Evolutionary conservation across 139 green algal species (phyloP).

Genomic region (Volvox africanus): DNA sequence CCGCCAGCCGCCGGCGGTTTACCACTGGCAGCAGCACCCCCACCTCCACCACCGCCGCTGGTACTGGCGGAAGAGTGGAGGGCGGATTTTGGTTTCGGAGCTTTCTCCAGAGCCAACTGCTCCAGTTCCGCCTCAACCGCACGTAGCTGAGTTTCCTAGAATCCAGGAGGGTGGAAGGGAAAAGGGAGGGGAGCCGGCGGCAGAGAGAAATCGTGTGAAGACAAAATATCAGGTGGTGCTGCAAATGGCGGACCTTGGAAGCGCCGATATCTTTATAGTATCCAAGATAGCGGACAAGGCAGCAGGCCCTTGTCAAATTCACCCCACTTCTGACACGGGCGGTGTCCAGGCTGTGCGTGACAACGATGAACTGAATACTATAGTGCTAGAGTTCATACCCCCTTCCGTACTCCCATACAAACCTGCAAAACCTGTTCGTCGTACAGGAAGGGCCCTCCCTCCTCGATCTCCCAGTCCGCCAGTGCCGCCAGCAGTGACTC

Average conservation of each 20-base stretch:
- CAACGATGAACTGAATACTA: too few relatives aligned
- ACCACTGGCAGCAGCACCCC: neutral
- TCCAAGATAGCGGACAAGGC: too few relatives aligned
- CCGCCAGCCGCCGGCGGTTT: neutral
- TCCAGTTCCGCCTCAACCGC: constrained; percentile 35
- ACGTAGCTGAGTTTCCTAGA: constrained; percentile 13
- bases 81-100: neutral
- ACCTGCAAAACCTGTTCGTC: constrained; percentile 57
- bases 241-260: too few relatives aligned
- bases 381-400: too few relatives aligned
- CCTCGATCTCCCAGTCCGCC: constrained; percentile 60
- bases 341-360: too few relatives aligned
- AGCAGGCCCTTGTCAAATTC: too few relatives aligned
- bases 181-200: neutral
- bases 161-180: neutral
- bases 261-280: too few relatives aligned
- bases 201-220: too few relatives aligned
- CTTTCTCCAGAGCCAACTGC: constrained; percentile 32
- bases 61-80: neutral
- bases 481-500: constrained; percentile 44
- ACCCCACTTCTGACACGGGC: too few relatives aligned
- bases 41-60: neutral
- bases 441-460: constrained; percentile 70
- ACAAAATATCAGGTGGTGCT: too few relatives aligned
- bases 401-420: neutral